phyloP scores from a whole-genome alignment of 2,329 filamentous ascomycete species.

The Penicillium corylophilum region DNA sequence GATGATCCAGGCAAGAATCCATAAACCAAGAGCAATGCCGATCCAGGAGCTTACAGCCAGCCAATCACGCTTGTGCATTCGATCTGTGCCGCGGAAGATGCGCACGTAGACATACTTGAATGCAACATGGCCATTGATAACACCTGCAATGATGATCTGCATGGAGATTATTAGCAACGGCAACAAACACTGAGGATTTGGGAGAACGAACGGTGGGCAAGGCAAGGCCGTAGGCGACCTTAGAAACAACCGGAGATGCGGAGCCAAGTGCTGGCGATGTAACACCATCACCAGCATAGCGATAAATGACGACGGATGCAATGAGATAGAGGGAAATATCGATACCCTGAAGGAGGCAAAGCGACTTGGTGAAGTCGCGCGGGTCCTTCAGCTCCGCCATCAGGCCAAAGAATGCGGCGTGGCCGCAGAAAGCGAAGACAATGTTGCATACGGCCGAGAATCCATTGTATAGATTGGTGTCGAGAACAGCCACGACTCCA shows the following conservation, averaged over 20 bases:
- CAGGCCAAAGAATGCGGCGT: slow-evolving; percentile 68
- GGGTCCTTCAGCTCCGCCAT: slow-evolving; percentile 64
- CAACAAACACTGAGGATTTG: background rate
- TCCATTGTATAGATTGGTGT: slow-evolving; percentile 52
- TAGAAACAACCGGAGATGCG: slow-evolving; percentile 56
- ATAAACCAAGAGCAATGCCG: slow-evolving; percentile 54
- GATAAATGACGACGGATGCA: slow-evolving; percentile 67
- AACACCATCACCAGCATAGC: slow-evolving; percentile 62
- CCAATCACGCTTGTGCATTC: slow-evolving; percentile 52
- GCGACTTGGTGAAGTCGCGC: slow-evolving; percentile 60
- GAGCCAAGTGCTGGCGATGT: slow-evolving; percentile 67
- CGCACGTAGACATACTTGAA: slow-evolving; percentile 66
- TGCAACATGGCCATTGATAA: slow-evolving; percentile 68
- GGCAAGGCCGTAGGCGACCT: slow-evolving; percentile 67
- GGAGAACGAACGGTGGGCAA: slow-evolving; percentile 55
- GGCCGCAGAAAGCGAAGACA: slow-evolving; percentile 67
- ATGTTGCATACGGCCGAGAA: slow-evolving; percentile 68
- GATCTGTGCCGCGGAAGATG: slow-evolving; percentile 60
- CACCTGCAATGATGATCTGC: slow-evolving; percentile 66
- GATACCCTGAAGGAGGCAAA: slow-evolving; percentile 59
- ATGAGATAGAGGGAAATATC: slow-evolving; percentile 64
- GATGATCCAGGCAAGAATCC: slow-evolving; percentile 65
- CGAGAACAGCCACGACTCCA: slow-evolving; percentile 37
- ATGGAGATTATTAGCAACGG: background rate
- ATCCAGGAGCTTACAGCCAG: slow-evolving; percentile 59